Evolutionary conservation across 768 basidiomycete species (phyloP), one percentile per base, ranked within the genome.

Genomic region (Porpolomopsis calyptriformis): DNA sequence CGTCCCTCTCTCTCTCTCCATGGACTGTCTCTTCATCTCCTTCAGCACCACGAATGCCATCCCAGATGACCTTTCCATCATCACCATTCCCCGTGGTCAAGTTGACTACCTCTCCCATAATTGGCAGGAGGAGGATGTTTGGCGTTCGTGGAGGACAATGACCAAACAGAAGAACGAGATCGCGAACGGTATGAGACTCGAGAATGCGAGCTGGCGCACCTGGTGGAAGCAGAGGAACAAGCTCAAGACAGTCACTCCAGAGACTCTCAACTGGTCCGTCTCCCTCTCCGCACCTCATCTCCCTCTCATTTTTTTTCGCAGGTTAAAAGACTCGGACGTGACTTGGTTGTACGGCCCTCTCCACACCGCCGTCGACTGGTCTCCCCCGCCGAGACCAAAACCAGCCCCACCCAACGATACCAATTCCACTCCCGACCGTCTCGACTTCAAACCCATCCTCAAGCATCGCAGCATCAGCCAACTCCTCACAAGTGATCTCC

Each of bases 191-290:
- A 73, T 85, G 40, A 72, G 94, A 40, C 77, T 99, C 47, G 96
- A 99, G 72, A 99, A 99, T 58, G 96, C 96, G 7, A 89, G 85
- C 50, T 99, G 94, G 94, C 71, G 94, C 34, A 98, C 93, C 1
- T 99, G 94, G 94, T 97, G 93, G 83, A 97, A 98, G 67, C 93
- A 97, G 75, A 73, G 94, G 51, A 96, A 96, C 57, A 87, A 92
- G 53, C 76, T 99, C 50, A 88, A 84, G 69, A 99, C 94, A 0
- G 74, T 99, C 60, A 85, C 82, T 20, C 94, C 94, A 48, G 96
- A 99, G 70, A 96, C 93, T 3, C 78, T 99, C 55, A 99, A 99
- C 64, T 99, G 94, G 94, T 97, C 58, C 57, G 85, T 64, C n/a
- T 22, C 47, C 19, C 24, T 22, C 36, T 38, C 35, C 33, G 12